Evolutionary conservation across 345 rosid genomes (phyloP).

Genomic region (Melastoma malabathricum): DNA sequence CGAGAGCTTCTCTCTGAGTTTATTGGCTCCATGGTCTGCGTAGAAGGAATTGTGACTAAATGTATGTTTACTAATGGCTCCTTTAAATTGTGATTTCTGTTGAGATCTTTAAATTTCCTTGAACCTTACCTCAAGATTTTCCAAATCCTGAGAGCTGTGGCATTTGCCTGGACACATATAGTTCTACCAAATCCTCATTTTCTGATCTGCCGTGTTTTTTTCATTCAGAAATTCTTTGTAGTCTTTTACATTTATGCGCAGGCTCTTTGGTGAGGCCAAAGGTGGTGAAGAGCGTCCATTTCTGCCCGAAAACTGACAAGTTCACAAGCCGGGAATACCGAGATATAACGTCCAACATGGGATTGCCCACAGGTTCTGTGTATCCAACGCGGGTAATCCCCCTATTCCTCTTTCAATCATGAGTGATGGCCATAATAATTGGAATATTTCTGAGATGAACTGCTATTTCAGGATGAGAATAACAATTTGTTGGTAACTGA

Average conservation of each 20-base stretch:
- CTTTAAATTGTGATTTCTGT: neutral
- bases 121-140: neutral
- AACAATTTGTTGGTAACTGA: slow-evolving; percentile 92
- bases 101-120: neutral
- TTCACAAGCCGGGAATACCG: slow-evolving; percentile 79
- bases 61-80: slow-evolving; percentile 25
- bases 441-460: slow-evolving; percentile 6
- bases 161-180: too few relatives aligned
- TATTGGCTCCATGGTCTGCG: slow-evolving; percentile 94
- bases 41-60: slow-evolving; percentile 91
- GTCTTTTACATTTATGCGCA: slow-evolving; percentile 10
- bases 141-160: too few relatives aligned
- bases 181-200: too few relatives aligned
- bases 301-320: slow-evolving; percentile 64
- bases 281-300: slow-evolving; percentile 94
- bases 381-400: slow-evolving; percentile 91
- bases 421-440: neutral
- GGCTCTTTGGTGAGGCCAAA: slow-evolving; percentile 99
- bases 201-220: too few relatives aligned
- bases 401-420: slow-evolving; percentile 1
- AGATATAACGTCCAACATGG: slow-evolving; percentile 74
- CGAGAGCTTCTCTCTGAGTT: slow-evolving; percentile 87
- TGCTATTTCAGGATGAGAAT: slow-evolving; percentile 61
- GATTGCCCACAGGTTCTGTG: slow-evolving; percentile 94
- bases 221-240: too few relatives aligned